Conservation (phyloP, 495 filamentous ascomycete genomes). For the Coniosporium apollinis region DNA sequence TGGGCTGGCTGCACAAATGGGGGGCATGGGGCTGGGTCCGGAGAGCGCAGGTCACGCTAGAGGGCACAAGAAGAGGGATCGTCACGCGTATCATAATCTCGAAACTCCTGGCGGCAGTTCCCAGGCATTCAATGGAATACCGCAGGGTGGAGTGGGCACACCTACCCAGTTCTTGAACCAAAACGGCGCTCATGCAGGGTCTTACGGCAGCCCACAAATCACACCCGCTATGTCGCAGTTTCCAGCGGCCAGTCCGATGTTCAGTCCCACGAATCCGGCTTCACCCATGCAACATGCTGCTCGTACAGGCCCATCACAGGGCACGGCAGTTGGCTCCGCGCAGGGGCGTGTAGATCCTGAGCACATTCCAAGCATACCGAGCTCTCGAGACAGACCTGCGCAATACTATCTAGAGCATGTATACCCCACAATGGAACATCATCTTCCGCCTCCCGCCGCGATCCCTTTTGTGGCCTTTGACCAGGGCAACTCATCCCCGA, state of each 20-base stretch:
- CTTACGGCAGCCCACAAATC: conserved; percentile 30
- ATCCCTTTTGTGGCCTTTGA: conserved; percentile 83
- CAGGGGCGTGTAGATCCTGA: conserved; percentile 77
- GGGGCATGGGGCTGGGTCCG: conserved; percentile 53
- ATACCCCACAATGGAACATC: conserved; percentile 87
- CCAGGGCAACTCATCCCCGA: conserved; percentile 93
- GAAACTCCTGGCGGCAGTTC: conserved; percentile 49
- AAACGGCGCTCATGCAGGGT: conserved; percentile 15
- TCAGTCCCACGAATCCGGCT: conserved; percentile 35
- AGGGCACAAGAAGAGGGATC: conserved; percentile 75
- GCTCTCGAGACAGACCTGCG: conserved; percentile 63
- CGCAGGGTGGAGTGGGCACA: conserved; percentile 37
- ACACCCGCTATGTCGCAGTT: conserved; percentile 44
- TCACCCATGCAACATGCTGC: conserved; percentile 41
- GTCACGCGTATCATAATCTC: conserved; percentile 82
- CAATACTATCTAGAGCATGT: conserved; percentile 72
- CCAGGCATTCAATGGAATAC: conserved; percentile 47
- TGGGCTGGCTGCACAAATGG: conserved; percentile 67
- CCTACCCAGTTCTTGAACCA: conserved; percentile 53
- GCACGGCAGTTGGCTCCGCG: conserved; percentile 27
- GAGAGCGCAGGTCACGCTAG: conserved; percentile 38
- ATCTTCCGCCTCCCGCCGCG: conserved; percentile 76
- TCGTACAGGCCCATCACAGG: conserved; percentile 22
- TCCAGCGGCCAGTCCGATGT: conserved; percentile 41
- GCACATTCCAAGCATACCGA: conserved; percentile 81